A percentile compares a stretch with the other conserved stretches of the same genome.
Conservation (phyloP, 2,329 filamentous ascomycete genomes). For the Immersiporthe knoxdaviesiana region DNA sequence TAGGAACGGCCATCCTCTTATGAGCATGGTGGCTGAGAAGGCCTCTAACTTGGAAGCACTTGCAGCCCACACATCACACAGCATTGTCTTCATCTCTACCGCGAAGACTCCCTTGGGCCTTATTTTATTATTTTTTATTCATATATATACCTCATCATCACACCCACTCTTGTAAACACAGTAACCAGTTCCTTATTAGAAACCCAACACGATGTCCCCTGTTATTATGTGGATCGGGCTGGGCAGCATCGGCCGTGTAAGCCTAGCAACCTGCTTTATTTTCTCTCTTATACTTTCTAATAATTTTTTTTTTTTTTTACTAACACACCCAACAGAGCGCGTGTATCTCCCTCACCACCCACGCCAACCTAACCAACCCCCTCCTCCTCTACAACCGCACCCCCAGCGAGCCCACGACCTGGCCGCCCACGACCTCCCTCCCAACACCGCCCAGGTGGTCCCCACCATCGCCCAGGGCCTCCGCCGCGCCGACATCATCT, state of each 20-base stretch:
- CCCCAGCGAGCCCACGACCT: not conserved
- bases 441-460: not conserved
- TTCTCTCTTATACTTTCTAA: too few relatives aligned
- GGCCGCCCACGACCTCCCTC: not conserved
- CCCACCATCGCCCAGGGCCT: conserved; percentile 5
- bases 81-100: too few relatives aligned
- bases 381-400: conserved; percentile 16
- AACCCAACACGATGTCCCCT: not conserved
- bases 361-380: not conserved
- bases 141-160: too few relatives aligned
- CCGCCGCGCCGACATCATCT: conserved; percentile 4
- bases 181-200: too few relatives aligned
- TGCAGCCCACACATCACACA: not conserved
- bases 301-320: not conserved
- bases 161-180: too few relatives aligned
- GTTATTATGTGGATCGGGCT: conserved; percentile 12
- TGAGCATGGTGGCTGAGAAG: not conserved
- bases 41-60: not conserved
- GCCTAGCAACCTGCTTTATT: not conserved
- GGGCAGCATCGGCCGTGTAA: conserved; percentile 10
- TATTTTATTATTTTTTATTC: too few relatives aligned
- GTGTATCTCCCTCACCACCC: not conserved
- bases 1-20: too few relatives aligned
- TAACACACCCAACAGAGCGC: not conserved
- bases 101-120: too few relatives aligned